Evolutionary conservation across 164 flowering plant genomes (phyloP).

Genomic region (Protea cynaroides): DNA sequence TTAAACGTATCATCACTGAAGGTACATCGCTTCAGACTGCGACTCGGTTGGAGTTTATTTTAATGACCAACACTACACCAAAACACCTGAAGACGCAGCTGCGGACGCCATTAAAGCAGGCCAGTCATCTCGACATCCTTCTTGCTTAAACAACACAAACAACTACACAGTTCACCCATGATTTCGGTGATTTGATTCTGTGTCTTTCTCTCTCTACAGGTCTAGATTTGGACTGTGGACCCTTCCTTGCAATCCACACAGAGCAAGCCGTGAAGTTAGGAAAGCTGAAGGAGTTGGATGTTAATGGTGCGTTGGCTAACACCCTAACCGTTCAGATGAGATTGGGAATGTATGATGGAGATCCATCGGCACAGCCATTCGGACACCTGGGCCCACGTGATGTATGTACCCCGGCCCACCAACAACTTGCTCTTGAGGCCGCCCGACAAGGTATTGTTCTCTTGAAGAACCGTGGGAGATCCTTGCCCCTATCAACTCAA

Average conservation of each 20-base stretch:
- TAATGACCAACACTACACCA: constrained; percentile 65
- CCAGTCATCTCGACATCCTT: no score
- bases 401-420: constrained; percentile 64
- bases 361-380: constrained; percentile 48
- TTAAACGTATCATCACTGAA: constrained; percentile 9
- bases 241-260: constrained; percentile 65
- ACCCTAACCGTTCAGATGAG: constrained; percentile 87
- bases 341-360: constrained; percentile 89
- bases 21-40: constrained; percentile 93
- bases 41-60: constrained; percentile 83
- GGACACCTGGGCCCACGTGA: constrained; percentile 57
- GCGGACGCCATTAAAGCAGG: constrained; percentile 91
- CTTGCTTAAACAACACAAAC: no score
- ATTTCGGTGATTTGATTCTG: no score
- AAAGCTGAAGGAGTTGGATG: constrained; percentile 40
- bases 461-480: constrained; percentile 54
- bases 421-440: constrained; percentile 77
- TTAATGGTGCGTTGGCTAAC: constrained; percentile 53
- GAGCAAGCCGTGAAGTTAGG: constrained; percentile 51
- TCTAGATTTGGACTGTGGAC: constrained; percentile 93
- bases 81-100: constrained; percentile 91
- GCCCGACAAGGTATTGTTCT: constrained; percentile 95
- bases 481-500: constrained; percentile 47
- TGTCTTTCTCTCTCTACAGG: constrained; percentile 33
- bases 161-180: no score